Evolutionary conservation across 495 filamentous ascomycete species (phyloP).

Genomic region (Amniculicola lignicola): DNA sequence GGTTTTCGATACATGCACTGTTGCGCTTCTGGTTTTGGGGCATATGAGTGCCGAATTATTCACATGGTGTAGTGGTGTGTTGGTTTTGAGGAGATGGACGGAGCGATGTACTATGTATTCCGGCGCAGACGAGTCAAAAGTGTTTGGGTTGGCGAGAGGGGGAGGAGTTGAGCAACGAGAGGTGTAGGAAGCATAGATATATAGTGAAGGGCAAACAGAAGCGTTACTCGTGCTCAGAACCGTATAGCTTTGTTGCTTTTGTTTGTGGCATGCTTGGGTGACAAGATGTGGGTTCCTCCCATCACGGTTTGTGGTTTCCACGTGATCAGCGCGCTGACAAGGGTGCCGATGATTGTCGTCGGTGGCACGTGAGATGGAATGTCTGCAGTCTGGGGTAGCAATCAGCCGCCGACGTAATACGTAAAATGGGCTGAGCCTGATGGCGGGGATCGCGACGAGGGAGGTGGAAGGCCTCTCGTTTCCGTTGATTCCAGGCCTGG

Average conservation of each 20-base stretch:
- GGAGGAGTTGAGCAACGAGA: conserved; percentile 1
- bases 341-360: too few species aligned
- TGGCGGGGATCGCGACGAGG: too few species aligned
- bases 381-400: neutral
- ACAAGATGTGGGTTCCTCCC: too few species aligned
- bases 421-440: too few species aligned
- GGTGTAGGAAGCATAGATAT: too few species aligned
- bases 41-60: conserved; percentile 8
- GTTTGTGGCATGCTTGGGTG: too few species aligned
- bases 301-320: too few species aligned
- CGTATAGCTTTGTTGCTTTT: too few species aligned
- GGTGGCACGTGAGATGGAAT: too few species aligned
- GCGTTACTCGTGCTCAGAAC: too few species aligned
- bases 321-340: too few species aligned
- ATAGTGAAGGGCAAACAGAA: too few species aligned
- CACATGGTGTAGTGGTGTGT: conserved; percentile 21
- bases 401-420: conserved; percentile 31
- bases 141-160: neutral
- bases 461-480: conserved; percentile 1
- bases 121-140: conserved; percentile 15
- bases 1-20: conserved; percentile 32
- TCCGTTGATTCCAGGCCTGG: neutral
- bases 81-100: conserved; percentile 5
- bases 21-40: conserved; percentile 30
- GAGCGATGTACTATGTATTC: conserved; percentile 30